Evolutionary conservation across 2,329 filamentous ascomycete species (phyloP).

Genomic region (Metarhizium brunneum): DNA sequence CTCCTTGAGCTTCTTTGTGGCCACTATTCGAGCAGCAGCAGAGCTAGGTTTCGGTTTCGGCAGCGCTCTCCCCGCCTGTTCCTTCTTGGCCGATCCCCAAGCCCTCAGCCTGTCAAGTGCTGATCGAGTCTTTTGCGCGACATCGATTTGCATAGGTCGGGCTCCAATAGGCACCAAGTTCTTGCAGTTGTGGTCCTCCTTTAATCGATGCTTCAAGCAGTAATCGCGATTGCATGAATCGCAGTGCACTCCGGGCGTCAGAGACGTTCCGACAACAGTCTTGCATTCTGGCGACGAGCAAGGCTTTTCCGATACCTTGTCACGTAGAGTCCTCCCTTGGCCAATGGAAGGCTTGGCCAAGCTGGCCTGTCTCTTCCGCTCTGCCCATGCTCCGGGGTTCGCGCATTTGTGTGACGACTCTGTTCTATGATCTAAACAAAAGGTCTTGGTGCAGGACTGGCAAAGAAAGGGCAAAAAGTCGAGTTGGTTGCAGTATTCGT

Average conservation of each 20-base stretch:
- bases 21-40: constrained; percentile 55
- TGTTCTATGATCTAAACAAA: constrained; percentile 87
- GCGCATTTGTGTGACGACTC: constrained; percentile 69
- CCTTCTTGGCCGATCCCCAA: constrained; percentile 71
- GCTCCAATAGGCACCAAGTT: constrained; percentile 57
- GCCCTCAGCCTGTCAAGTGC: constrained; percentile 70
- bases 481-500: constrained; percentile 83
- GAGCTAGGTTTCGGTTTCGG: constrained; percentile 55
- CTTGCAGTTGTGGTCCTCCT: constrained; percentile 76
- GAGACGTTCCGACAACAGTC: constrained; percentile 58
- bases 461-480: constrained; percentile 95
- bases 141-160: constrained; percentile 32
- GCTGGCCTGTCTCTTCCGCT: constrained; percentile 44
- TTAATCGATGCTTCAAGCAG: constrained; percentile 67
- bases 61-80: constrained; percentile 47
- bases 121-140: constrained; percentile 55
- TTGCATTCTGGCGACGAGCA: constrained; percentile 61
- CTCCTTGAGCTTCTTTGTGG: constrained; percentile 72
- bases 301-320: constrained; percentile 52
- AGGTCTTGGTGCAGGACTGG: constrained; percentile 76
- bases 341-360: constrained; percentile 45
- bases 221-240: constrained; percentile 61
- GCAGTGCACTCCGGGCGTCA: constrained; percentile 63
- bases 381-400: constrained; percentile 53
- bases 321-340: constrained; percentile 42